Percentiles rank a stretch among this genome's conserved stretches.
Conservation (phyloP, 129 eudicot species). For the Pulicaria dysenterica region DNA sequence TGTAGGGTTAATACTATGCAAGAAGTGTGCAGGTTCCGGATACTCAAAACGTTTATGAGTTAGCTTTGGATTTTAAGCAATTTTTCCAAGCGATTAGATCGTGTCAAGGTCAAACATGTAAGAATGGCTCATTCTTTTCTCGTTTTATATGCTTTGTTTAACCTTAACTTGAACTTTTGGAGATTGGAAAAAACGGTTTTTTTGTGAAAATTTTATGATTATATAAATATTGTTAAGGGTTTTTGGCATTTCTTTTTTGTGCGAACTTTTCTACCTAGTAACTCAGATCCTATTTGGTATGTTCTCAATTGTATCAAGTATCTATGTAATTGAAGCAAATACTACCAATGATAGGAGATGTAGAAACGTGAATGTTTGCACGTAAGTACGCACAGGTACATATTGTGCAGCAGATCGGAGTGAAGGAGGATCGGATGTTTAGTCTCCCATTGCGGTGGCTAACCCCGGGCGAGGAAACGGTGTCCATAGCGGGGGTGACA, state of each 20-base stretch:
- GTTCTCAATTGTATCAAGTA: too few species aligned
- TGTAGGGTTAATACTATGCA: slow-evolving; percentile 82
- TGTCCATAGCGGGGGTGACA: too few species aligned
- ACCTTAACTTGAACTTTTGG: background rate
- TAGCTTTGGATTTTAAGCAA: slow-evolving; percentile 16
- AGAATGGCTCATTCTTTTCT: slow-evolving; percentile 26
- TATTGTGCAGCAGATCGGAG: too few species aligned
- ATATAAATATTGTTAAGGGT: slow-evolving; percentile 18
- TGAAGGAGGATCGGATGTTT: too few species aligned
- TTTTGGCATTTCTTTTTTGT: background rate
- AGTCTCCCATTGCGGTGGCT: too few species aligned
- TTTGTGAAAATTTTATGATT: slow-evolving; percentile 32
- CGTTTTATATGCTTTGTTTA: background rate
- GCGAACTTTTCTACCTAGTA: slow-evolving; percentile 14
- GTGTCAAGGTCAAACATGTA: slow-evolving; percentile 19
- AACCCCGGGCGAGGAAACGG: too few species aligned
- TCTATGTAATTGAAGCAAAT: too few species aligned
- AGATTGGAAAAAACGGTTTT: slow-evolving; percentile 17
- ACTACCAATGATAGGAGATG: too few species aligned
- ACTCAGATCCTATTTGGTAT: too few species aligned
- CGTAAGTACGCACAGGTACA: too few species aligned
- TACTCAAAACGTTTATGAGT: slow-evolving; percentile 71
- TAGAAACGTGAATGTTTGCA: too few species aligned
- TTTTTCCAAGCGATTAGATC: slow-evolving; percentile 6
- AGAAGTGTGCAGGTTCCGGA: slow-evolving; percentile 87